A percentile compares a stretch with the other conserved stretches of the same genome.
These are phyloP conservation scores for Ophiocordyceps robertsii DNA, from an alignment of 2,329 filamentous ascomycete species.

Conservation along the genomic window DNA sequence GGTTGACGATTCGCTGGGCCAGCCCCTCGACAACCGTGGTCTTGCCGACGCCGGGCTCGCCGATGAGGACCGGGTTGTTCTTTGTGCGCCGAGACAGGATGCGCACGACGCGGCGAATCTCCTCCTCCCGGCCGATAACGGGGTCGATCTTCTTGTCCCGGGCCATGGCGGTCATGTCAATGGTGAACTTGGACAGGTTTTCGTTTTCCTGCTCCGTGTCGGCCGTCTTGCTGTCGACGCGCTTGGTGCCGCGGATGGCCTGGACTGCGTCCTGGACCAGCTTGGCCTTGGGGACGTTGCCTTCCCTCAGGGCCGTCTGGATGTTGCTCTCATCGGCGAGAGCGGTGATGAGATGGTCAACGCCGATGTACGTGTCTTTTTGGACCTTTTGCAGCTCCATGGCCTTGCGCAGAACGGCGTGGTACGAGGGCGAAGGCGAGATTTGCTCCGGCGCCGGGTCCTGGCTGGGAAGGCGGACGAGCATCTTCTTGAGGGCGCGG, in stretches of 20 bases:
- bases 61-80: conserved; percentile 97
- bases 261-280: conserved; percentile 82
- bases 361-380: conserved; percentile 86
- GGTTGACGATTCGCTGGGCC: conserved; percentile 88
- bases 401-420: conserved; percentile 69
- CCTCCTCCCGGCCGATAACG: conserved; percentile 92
- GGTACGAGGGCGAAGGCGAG: conserved; percentile 68
- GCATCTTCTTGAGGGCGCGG: conserved; percentile 75
- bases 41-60: conserved; percentile 96
- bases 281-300: conserved; percentile 85
- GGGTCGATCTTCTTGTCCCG: conserved; percentile 96
- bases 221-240: conserved; percentile 91
- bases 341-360: conserved; percentile 85
- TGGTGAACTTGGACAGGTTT: conserved; percentile 94
- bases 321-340: conserved; percentile 68
- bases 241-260: conserved; percentile 80
- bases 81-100: conserved; percentile 90
- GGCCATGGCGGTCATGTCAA: conserved; percentile 95
- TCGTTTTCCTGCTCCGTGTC: conserved; percentile 88
- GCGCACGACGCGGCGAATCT: conserved; percentile 81
- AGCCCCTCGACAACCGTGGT: conserved; percentile 95
- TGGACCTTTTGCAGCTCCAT: conserved; percentile 92
- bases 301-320: conserved; percentile 62
- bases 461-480: conserved; percentile 86
- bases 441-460: conserved; percentile 87